Conservation (phyloP, 2,329 filamentous ascomycete species). For the Fusarium bactridioides region DNA sequence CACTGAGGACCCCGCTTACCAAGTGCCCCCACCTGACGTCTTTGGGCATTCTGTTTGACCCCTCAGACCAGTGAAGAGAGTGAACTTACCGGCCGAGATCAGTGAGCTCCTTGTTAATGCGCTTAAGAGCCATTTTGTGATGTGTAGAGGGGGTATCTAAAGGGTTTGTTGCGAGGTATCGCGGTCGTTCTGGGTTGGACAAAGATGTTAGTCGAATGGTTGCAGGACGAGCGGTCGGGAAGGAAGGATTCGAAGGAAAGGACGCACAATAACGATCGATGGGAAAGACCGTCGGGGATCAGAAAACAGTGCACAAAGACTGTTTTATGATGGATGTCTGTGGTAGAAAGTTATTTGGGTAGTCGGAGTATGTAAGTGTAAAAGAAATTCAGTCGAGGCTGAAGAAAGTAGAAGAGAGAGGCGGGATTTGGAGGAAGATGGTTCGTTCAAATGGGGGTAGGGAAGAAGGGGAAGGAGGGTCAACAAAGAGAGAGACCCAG, state of each 20-base stretch:
- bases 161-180: conserved; percentile 37
- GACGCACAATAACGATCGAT: conserved; percentile 41
- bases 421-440: conserved; percentile 42
- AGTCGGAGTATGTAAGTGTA: conserved; percentile 20
- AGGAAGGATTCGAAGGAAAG: conserved; percentile 21
- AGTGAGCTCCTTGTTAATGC: conserved; percentile 93
- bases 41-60: conserved; percentile 41
- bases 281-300: conserved; percentile 30
- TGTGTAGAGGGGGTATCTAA: conserved; percentile 42
- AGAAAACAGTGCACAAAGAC: conserved; percentile 20
- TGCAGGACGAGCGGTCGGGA: conserved; percentile 17
- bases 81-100: conserved; percentile 83
- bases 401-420: conserved; percentile 36
- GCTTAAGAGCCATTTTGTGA: conserved; percentile 82
- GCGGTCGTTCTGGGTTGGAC: conserved; percentile 36
- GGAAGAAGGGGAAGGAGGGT: conserved; percentile 38
- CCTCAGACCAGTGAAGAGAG: conserved; percentile 30
- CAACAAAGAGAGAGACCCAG: conserved; percentile 31
- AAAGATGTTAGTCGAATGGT: conserved; percentile 38
- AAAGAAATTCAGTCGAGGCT: conserved; percentile 42
- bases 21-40: conserved; percentile 49
- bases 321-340: conserved; percentile 1
- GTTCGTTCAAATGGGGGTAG: conserved; percentile 42
- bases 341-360: conserved; percentile 9
- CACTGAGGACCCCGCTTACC: conserved; percentile 47